Base-by-base conservation (phyloP, 163 green algal species). In the Chlamydomonas reinhardtii region DNA sequence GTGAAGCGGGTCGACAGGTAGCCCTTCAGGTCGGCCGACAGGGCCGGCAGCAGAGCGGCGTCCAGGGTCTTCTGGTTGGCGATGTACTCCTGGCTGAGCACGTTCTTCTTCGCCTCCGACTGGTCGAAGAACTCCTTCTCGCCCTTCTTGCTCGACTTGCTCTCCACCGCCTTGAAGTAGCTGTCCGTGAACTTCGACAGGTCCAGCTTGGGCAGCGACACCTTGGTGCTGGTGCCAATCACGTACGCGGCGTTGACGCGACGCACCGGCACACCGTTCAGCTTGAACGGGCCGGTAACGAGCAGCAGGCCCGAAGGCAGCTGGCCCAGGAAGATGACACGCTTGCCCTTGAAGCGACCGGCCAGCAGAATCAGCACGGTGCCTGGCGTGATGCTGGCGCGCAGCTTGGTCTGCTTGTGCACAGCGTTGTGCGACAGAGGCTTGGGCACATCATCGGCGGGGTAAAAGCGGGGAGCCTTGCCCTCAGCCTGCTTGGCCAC, bases 301-400 rank as follows among this genome's bases (percentile, higher is more conserved):
- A 99, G 94, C 80, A 99, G 95, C 85, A 99, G 94, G 48, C 98
- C 96, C 56, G 94, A 97, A 20, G 91, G 92, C 82, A 99, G 97
- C 96, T 99, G 97, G 73, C 94, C 92, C 68, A 99, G 94, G 96
- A 98, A 99, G 15, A 99, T 94, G 68, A 98, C 97, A 81, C 98
- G 94, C 96, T 99, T 99, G 88, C 97, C 98, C 96, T 99, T 99
- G 95, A 99, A 99, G 85, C 95, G 95, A 74, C 98, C 98, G 20
- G 97, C 97, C 78, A 99, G 93, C 88, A 99, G 86, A 90, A 99
- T 99, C 27, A 99, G 93, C 24, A 99, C 97, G 14, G 96, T 98
- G 86, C 98, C 98, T 56, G 98, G 98, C 37, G 95, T 98, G 93
- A 99, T 98, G 91, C 92, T 97, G 54, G 94, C 72, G 65, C 97